Evolutionary conservation across 2,329 filamentous ascomycete species (phyloP), one percentile per base, ranked within the genome.

Genomic region (Rutstroemia sp.): DNA sequence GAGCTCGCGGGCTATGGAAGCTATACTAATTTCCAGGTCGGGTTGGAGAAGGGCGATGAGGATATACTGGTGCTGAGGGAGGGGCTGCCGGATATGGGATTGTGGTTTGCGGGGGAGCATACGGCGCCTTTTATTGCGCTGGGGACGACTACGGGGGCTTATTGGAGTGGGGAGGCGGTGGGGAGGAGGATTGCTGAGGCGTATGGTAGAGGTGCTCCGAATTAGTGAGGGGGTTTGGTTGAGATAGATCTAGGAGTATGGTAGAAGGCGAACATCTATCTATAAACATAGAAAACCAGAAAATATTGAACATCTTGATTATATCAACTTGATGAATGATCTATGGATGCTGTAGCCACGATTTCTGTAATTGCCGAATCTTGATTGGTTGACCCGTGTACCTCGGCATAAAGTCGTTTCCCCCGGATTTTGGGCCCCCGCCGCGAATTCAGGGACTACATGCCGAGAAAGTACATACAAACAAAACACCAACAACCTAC

Each of bases 131-230:
- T 96, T 73, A 84, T 95, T 27, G 91, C 88, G 10, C 71, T 96
- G 59, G 92, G 92, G 0, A 96, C 92, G 4, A 88, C 86, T 12
- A 95, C 90, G 0, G 92, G 92, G 0, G 92, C 92, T 10, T 96
- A 90, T 70, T 51, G 50, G 89, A 90, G 88, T 69, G 92, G 92
- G 1, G 89, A 95, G 73, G 80, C 79, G 19, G 88, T 91, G 36
- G 91, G 80, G 1, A 79, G 76, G 69, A 81, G 83, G 67, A 80
- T 91, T 57, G 73, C 75, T 0, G 75, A 78, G 65, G 75, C 72
- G 7, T 86, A 85, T 67, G 78, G 73, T 42, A 42, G 16, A 42
- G 19, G 14, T 19, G 3, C 6, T 2, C 30, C 30, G 9, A 34
- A 34, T 34, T 34, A 34, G 30, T 14, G 30, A 34, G 30, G 9